Evolutionary conservation across 768 basidiomycete species (phyloP), one percentile per base, ranked within the genome.

Genomic region (Pleurotus tuoliensis): DNA sequence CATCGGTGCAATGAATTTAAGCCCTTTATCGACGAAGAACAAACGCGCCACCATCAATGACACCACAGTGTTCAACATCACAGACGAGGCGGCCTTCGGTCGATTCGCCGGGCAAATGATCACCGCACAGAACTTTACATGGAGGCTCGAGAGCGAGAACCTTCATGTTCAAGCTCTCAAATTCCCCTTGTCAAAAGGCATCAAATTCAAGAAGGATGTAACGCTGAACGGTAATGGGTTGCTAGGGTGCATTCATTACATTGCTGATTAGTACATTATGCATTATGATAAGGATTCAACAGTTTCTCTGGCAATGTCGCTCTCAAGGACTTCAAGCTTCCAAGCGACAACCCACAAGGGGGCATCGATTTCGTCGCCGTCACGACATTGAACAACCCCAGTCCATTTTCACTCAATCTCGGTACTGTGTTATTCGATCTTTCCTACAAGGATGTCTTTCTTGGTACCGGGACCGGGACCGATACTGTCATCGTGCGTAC

Each of bases 401-500:
- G 85, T 61, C 86, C 88, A 0, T 90, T 91, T 66, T 71, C 79
- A n/a, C 74, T 91, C 56, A 73, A 81, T 62, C 76, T 91, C 40
- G 88, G 88, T 30, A 86, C 84, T 0, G 81, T 86, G 5, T 69
- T 82, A 3, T 88, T 90, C 62, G 76, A 76, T 56, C 73, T 91
- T 24, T 71, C 73, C 18, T 90, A 87, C 67, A 66, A 82, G 43
- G 77, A 73, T 45, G 76, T 85, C 16, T 72, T 73, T 51, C 71
- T 89, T 44, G 87, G 87, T 25, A 68, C 69, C 24, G 87, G 87
- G 15, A 77, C 76, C 2, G 78, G 81, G 22, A 66, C 69, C 1
- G 73, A 83, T 55, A 82, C 82, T 2, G 62, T 69, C 11, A 76
- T 89, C 57, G 86, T 84, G 66, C 48, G 79, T 65, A 8, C 4